Conservation (phyloP, 106 monocot genomes). For the Xerophyta viscosa region DNA sequence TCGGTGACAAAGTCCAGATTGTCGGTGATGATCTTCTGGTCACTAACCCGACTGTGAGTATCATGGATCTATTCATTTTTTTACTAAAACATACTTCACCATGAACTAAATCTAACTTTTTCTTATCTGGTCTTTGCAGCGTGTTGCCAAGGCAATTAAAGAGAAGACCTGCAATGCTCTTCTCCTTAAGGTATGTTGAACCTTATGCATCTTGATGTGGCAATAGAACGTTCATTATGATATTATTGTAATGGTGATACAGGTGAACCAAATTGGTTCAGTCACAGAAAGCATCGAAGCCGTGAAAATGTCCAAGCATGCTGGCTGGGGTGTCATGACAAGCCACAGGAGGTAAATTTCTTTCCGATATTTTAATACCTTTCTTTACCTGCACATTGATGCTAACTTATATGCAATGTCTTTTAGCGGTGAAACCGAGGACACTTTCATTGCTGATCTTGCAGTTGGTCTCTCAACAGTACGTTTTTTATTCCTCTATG, state of each 20-base stretch:
- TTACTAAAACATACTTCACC: no score
- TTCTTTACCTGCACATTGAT: neutral
- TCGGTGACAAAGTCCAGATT: slow-evolving; percentile 81
- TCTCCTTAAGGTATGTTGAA: slow-evolving; percentile 68
- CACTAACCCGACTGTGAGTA: slow-evolving; percentile 86
- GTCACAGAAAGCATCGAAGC: slow-evolving; percentile 99
- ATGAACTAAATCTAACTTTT: no score
- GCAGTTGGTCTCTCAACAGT: slow-evolving; percentile 94
- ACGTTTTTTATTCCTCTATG: slow-evolving; percentile 3
- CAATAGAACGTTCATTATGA: neutral
- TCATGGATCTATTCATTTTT: neutral
- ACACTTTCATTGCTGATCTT: slow-evolving; percentile 97
- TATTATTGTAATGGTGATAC: neutral
- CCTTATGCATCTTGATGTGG: neutral
- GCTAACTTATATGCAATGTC: neutral
- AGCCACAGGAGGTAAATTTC: slow-evolving; percentile 79
- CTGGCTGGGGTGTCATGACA: slow-evolving; percentile 99
- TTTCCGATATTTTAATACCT: neutral
- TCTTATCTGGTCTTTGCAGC: slow-evolving; percentile 26
- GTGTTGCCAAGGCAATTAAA: slow-evolving; percentile 86
- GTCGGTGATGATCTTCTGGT: slow-evolving; percentile 99
- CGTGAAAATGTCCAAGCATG: slow-evolving; percentile 91
- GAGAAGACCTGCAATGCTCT: slow-evolving; percentile 98
- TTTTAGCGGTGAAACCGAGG: slow-evolving; percentile 97
- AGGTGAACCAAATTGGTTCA: slow-evolving; percentile 99